A percentile compares a stretch with the other conserved stretches of the same genome.
phyloP scores from a whole-genome alignment of 2,329 filamentous ascomycete genomes.

The Cercospora brassicicola region DNA sequence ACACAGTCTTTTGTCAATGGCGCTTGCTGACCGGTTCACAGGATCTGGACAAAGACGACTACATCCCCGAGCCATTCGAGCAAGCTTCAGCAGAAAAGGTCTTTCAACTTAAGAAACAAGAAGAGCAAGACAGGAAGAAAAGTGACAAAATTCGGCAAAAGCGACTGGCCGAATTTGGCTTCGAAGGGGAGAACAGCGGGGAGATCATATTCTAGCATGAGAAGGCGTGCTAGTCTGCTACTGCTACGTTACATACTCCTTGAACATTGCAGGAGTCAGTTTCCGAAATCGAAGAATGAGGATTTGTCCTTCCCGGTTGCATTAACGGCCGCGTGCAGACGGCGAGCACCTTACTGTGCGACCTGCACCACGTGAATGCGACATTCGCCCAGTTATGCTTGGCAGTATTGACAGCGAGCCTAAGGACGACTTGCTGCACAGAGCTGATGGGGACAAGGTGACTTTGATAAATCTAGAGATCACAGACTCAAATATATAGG shows the following conservation, averaged over 20 bases:
- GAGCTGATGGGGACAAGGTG: background rate
- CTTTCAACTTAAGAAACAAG: conserved; percentile 69
- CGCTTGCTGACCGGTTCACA: conserved; percentile 31
- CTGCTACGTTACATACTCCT: conserved; percentile 35
- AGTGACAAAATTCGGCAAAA: conserved; percentile 70
- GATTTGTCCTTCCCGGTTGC: background rate
- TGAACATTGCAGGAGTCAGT: conserved; percentile 40
- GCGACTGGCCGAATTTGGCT: conserved; percentile 75
- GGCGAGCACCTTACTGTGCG: background rate
- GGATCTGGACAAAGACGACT: conserved; percentile 94
- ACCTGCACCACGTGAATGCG: background rate
- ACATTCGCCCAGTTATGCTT: background rate
- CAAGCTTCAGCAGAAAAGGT: conserved; percentile 69
- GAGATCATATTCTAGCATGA: conserved; percentile 64
- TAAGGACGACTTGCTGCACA: background rate
- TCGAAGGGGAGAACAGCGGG: conserved; percentile 80
- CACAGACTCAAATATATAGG: background rate
- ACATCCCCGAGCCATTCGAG: conserved; percentile 69
- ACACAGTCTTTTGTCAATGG: background rate
- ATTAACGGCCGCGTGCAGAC: background rate
- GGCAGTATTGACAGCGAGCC: background rate
- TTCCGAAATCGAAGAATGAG: background rate
- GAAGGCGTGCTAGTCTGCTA: conserved; percentile 2
- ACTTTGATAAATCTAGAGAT: background rate
- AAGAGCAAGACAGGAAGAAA: conserved; percentile 66